Percentiles rank a stretch among this genome's conserved stretches.
Conservation (phyloP, 768 basidiomycete species). For the Mycena metata region DNA sequence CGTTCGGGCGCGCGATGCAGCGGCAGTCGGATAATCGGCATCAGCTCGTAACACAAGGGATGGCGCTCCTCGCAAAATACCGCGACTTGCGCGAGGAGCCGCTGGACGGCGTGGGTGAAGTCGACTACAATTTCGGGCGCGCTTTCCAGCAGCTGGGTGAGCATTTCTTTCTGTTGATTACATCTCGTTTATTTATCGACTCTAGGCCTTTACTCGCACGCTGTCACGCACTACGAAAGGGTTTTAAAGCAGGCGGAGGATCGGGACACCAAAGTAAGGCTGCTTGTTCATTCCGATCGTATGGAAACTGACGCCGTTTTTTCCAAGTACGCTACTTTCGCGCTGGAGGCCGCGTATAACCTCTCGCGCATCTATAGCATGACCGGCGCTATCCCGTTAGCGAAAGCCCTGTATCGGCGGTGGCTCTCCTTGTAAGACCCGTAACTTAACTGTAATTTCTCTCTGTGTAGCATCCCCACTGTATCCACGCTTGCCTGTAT, state of each 20-base stretch:
- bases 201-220: conserved; percentile 73
- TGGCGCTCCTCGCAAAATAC: conserved; percentile 78
- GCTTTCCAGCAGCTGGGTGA: conserved; percentile 29
- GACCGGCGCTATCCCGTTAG: conserved; percentile 67
- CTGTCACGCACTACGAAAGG: conserved; percentile 73
- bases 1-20: conserved; percentile 94
- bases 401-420: conserved; percentile 65
- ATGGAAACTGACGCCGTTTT: conserved; percentile 58
- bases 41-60: conserved; percentile 73
- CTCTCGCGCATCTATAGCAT: conserved; percentile 73
- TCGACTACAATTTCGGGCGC: conserved; percentile 24
- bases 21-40: conserved; percentile 95
- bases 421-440: conserved; percentile 74
- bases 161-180: not conserved
- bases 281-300: too few relatives aligned
- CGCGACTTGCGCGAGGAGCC: conserved; percentile 22
- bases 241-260: conserved; percentile 63
- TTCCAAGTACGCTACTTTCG: conserved; percentile 61
- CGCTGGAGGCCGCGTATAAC: conserved; percentile 77
- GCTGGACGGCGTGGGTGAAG: conserved; percentile 14
- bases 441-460: conserved; percentile 58
- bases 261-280: conserved; percentile 39
- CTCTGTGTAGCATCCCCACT: conserved; percentile 46
- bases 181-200: not conserved
- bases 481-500: conserved; percentile 25